Percentiles rank a stretch among this genome's conserved stretches.
These are phyloP conservation scores for Russula virescens DNA, from an alignment of 768 basidiomycete genomes.

Conservation along the genomic window DNA sequence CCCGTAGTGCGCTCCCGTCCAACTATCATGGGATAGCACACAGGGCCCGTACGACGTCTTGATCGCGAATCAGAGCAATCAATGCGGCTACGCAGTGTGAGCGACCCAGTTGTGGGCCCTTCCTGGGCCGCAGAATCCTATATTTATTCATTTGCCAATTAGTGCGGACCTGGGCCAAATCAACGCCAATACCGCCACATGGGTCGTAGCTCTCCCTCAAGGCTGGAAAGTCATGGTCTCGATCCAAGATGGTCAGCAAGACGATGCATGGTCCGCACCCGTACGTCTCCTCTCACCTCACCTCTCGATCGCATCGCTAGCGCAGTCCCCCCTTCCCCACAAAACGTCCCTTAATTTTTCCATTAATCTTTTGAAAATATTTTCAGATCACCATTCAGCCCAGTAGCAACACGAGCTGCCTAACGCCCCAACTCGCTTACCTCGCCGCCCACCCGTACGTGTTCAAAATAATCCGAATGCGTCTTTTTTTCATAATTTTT, in stretches of 20 bases:
- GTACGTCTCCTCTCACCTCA: neutral
- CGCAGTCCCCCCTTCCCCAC: too few species aligned
- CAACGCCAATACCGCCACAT: conserved; percentile 39
- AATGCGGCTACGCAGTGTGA: conserved; percentile 58
- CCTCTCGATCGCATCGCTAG: too few species aligned
- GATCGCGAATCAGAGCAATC: conserved; percentile 45
- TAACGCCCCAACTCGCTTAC: conserved; percentile 21
- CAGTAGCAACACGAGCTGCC: conserved; percentile 37
- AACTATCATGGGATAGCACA: conserved; percentile 48
- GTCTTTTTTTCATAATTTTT: too few species aligned
- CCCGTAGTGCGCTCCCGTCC: conserved; percentile 48
- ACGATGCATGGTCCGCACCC: conserved; percentile 53
- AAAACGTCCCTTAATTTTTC: neutral
- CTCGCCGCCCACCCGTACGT: neutral
- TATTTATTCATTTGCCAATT: neutral
- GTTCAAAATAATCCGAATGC: too few species aligned
- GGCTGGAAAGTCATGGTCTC: conserved; percentile 48
- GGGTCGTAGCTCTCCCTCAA: conserved; percentile 41
- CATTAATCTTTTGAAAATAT: neutral
- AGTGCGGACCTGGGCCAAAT: conserved; percentile 57
- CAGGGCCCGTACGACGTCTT: conserved; percentile 53
- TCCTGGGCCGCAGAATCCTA: neutral
- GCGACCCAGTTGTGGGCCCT: conserved; percentile 25
- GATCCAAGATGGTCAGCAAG: conserved; percentile 43
- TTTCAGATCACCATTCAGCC: conserved; percentile 34